Evolutionary conservation across 2,329 filamentous ascomycete genomes (phyloP).

Genomic region (Hypoxylon sp.): DNA sequence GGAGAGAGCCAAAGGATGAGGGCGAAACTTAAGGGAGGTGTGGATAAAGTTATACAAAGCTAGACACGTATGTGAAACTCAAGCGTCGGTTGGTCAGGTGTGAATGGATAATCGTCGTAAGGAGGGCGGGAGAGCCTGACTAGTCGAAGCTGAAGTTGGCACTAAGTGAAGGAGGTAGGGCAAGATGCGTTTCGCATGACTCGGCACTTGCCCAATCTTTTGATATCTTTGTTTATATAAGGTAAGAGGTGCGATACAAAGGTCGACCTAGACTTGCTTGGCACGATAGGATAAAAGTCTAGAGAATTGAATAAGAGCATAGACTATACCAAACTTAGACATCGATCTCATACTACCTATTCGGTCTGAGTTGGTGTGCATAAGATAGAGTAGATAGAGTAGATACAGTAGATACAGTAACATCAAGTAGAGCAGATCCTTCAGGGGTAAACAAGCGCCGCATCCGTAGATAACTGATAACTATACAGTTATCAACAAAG

Average conservation of each 20-base stretch:
- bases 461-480: conserved; percentile 29
- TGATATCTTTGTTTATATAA: conserved; percentile 28
- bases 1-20: neutral
- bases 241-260: conserved; percentile 15
- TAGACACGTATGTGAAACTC: conserved; percentile 8
- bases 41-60: conserved; percentile 25
- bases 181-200: conserved; percentile 23
- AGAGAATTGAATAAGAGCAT: conserved; percentile 8
- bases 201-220: conserved; percentile 38
- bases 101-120: conserved; percentile 12
- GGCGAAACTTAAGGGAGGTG: conserved; percentile 6
- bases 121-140: conserved; percentile 10
- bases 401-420: too few species aligned
- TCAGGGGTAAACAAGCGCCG: conserved; percentile 28
- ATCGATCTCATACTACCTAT: conserved; percentile 7
- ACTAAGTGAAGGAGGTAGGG: conserved; percentile 13
- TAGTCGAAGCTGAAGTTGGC: conserved; percentile 14
- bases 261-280: conserved; percentile 39
- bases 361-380: conserved; percentile 10
- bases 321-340: conserved; percentile 1
- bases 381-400: conserved; percentile 2
- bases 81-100: conserved; percentile 13
- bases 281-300: conserved; percentile 40
- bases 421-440: conserved; percentile 26
- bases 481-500: conserved; percentile 26